These are phyloP conservation scores for Colletotrichum sp. DNA, from an alignment of 2,329 filamentous ascomycete species.

Conservation along the genomic window DNA sequence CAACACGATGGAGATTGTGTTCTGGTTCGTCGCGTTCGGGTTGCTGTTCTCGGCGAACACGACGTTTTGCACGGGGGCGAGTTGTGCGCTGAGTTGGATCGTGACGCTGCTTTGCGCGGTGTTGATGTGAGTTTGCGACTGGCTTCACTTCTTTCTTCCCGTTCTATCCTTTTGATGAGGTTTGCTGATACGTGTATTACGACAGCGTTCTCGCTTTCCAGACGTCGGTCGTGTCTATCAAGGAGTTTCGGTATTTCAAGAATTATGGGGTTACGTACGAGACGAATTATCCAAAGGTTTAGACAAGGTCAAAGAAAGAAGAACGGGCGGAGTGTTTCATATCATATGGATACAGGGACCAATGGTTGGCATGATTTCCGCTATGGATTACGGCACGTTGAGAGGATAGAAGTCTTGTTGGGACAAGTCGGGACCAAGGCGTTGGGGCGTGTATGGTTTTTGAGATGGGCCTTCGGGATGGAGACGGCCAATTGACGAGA, in stretches of 20 bases:
- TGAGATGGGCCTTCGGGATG: neutral
- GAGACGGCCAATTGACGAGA: neutral
- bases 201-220: conserved; percentile 8
- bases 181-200: neutral
- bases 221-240: conserved; percentile 2
- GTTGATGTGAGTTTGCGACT: neutral
- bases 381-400: rapidly evolving
- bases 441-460: neutral
- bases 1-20: conserved; percentile 43
- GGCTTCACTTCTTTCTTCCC: neutral
- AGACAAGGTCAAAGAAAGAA: neutral
- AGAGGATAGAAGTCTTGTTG: neutral
- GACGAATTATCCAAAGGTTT: neutral
- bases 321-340: neutral
- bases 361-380: neutral
- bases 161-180: neutral
- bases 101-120: conserved; percentile 1
- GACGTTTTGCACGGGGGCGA: conserved; percentile 8
- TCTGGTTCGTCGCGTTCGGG: conserved; percentile 34
- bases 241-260: neutral
- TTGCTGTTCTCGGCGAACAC: conserved; percentile 1
- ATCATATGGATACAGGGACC: neutral
- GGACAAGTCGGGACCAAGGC: neutral
- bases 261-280: neutral
- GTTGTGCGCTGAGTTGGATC: conserved; percentile 16